Conservation (phyloP, 75 land plant species). For the Pseudotsuga menziesii region DNA sequence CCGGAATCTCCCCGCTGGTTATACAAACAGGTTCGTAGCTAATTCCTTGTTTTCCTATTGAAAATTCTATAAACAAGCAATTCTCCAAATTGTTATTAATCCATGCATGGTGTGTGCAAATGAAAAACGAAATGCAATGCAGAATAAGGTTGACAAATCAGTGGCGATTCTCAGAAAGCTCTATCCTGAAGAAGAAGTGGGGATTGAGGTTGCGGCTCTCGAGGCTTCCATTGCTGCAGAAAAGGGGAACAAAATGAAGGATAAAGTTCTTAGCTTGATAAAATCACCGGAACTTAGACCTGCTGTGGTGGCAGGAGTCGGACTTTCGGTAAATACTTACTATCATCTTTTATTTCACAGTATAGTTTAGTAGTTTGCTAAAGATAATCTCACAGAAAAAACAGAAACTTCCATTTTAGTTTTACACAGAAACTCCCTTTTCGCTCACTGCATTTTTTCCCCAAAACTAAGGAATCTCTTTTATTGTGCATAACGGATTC, state of each 20-base stretch:
- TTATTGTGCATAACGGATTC: too few relatives aligned
- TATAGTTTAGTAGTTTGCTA: too few relatives aligned
- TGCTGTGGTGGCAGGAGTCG: conserved; percentile 12
- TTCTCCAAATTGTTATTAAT: background rate
- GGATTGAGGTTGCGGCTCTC: conserved; percentile 20
- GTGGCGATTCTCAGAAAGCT: conserved; percentile 15
- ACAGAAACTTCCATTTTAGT: too few relatives aligned
- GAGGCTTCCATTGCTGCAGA: conserved; percentile 21
- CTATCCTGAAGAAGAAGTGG: conserved; percentile 23
- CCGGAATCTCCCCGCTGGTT: conserved; percentile 92
- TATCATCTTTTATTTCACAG: too few relatives aligned
- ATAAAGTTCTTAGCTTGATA: background rate
- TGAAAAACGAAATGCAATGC: conserved; percentile 2
- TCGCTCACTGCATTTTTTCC: too few relatives aligned
- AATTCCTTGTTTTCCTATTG: background rate
- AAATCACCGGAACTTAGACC: conserved; percentile 13
- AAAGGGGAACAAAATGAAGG: background rate
- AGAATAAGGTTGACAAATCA: conserved; percentile 29
- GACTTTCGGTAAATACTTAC: conserved; percentile 6
- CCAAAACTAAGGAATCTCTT: too few relatives aligned
- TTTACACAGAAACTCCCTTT: too few relatives aligned
- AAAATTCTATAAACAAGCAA: background rate
- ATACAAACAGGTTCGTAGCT: conserved; percentile 35
- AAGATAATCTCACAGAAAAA: too few relatives aligned
- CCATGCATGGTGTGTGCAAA: background rate